Base-by-base conservation (phyloP, 306 rosid genomes). In the Cucurbita ficifolia region DNA sequence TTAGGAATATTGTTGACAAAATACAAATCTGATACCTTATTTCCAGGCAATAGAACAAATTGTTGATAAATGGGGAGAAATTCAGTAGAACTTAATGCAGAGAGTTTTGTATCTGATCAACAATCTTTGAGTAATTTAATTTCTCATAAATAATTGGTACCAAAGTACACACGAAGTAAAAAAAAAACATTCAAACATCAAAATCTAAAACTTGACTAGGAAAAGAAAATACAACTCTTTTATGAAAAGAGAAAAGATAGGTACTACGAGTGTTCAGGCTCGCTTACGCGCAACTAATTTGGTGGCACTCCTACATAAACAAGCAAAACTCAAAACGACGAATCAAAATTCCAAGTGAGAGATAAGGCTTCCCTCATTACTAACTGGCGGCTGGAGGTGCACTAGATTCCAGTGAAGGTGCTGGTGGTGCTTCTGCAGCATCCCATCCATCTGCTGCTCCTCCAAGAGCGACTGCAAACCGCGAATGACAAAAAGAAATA, bases 381-480 rank as follows among this genome's bases (percentile, higher is more conserved):
- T 82, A 83, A 8, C 74, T 79, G 6, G 75, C 11, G 8, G 78
- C 5, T 0, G 59, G 45, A 12, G 60, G 57, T 33, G 54, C 82
- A 36, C 10, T 10, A n/a, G 54, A 71, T 49, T 80, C 87, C 51
- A 64, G 45, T 9, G 73, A 57, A 54, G 78, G 62, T 38, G 83
- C 33, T 18, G 84, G 45, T 29, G 82, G 78, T 18, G 81, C 70
- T 45, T 5, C 18, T 3, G 78, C 80, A 7, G 55, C 50, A 33
- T 80, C 87, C 87, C 87, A 83, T 9, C 79, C 87, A 1, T 80
- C 84, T 2, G 55, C 70, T 0, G 53, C 29, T 45, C 61, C 61
- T 8, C 33, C 33, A 29, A 39, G 8, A 52, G 77, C 60, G 14
- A 17, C 86, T 73, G 65, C 62, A 39, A 17, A 53, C 1, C 4